Percentiles rank a stretch among this genome's conserved stretches.
phyloP scores from a whole-genome alignment of 2,329 filamentous ascomycete genomes.

The Aspergillus tubingensis region DNA sequence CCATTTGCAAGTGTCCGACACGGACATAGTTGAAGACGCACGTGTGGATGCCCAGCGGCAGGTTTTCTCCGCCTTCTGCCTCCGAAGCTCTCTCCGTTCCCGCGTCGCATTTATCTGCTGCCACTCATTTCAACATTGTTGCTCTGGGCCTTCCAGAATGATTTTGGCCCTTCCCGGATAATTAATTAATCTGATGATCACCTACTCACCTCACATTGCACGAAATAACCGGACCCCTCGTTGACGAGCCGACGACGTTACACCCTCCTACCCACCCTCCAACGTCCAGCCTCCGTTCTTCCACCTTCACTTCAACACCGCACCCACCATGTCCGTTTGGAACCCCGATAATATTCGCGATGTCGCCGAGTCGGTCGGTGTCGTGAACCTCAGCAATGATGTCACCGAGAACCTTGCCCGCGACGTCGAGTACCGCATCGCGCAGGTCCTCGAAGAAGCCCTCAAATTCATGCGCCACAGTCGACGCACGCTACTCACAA shows the following conservation, averaged over 20 bases:
- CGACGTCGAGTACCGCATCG: slow-evolving; percentile 93
- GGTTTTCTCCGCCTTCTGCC: slow-evolving; percentile 4
- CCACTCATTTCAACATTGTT: not conserved
- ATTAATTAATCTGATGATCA: not conserved
- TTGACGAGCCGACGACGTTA: not conserved
- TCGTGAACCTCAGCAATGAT: slow-evolving; percentile 77
- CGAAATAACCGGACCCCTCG: not conserved
- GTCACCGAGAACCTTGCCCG: slow-evolving; percentile 84
- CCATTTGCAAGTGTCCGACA: not conserved
- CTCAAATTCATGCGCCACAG: slow-evolving; percentile 94
- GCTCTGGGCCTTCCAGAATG: slow-evolving; percentile 1
- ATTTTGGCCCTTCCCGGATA: not conserved
- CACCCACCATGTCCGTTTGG: slow-evolving; percentile 68
- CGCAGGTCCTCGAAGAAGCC: slow-evolving; percentile 89
- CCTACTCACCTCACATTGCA: not conserved
- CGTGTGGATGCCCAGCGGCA: not conserved
- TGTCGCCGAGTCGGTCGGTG: slow-evolving; percentile 93
- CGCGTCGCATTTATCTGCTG: slow-evolving; percentile 3
- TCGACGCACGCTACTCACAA: slow-evolving; percentile 81
- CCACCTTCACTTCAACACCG: not conserved
- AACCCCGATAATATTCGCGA: slow-evolving; percentile 95
- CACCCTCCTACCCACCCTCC: slow-evolving; percentile 4
- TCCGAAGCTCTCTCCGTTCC: slow-evolving; percentile 4
- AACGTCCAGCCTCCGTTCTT: slow-evolving; percentile 9
- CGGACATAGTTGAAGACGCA: not conserved